phyloP scores from a whole-genome alignment of 768 basidiomycete genomes.

The Dacryopinax primogenitus region DNA sequence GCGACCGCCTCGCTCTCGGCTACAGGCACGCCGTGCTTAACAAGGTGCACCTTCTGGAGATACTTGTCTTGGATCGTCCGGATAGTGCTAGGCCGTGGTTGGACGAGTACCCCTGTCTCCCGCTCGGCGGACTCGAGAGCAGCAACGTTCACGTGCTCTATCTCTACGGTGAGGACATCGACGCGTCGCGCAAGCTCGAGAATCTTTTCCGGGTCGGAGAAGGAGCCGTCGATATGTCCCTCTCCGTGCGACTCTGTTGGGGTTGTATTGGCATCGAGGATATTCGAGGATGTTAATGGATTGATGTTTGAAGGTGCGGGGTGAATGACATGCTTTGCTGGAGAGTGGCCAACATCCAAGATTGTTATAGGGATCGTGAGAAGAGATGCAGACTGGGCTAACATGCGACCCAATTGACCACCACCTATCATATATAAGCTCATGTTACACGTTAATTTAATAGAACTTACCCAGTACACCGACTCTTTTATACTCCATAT shows the following conservation, averaged over 20 bases:
- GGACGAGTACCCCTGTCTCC: slow-evolving; percentile 32
- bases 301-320: slow-evolving; percentile 41
- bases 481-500: not conserved
- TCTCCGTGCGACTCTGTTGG: slow-evolving; percentile 2
- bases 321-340: slow-evolving; percentile 78
- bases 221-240: slow-evolving; percentile 76
- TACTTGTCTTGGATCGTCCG: slow-evolving; percentile 70
- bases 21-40: slow-evolving; percentile 38
- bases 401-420: slow-evolving; percentile 95
- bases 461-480: not conserved
- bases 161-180: slow-evolving; percentile 87
- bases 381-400: slow-evolving; percentile 76
- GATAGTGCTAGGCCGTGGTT: slow-evolving; percentile 74
- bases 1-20: slow-evolving; percentile 51
- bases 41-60: slow-evolving; percentile 50
- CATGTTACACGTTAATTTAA: not conserved
- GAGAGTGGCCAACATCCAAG: slow-evolving; percentile 68
- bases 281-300: no score
- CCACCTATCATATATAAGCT: slow-evolving; percentile 50
- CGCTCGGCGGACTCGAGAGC: slow-evolving; percentile 52
- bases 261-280: no score
- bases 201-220: slow-evolving; percentile 67
- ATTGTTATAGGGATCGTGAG: slow-evolving; percentile 73
- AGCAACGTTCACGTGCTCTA: slow-evolving; percentile 81
- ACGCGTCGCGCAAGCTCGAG: slow-evolving; percentile 63